Conservation (phyloP, 2,329 filamentous ascomycete genomes). For the Exophiala aquamarina region DNA sequence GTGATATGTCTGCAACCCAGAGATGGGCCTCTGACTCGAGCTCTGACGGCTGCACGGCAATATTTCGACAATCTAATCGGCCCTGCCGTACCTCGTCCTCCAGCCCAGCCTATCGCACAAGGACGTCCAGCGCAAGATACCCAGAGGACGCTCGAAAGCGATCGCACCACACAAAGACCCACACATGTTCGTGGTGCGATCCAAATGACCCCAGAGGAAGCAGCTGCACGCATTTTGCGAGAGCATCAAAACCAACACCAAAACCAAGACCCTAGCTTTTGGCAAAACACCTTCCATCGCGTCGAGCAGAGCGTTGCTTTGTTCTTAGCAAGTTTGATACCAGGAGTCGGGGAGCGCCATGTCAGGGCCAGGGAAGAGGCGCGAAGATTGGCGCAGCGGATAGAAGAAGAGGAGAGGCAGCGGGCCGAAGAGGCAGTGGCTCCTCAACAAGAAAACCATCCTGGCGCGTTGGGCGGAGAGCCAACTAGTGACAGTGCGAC, state of each 20-base stretch:
- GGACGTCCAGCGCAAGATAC: neutral
- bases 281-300: conserved; percentile 27
- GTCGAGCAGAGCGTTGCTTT: conserved; percentile 59
- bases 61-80: conserved; percentile 45
- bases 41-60: conserved; percentile 41
- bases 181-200: conserved; percentile 20
- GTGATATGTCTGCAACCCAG: conserved; percentile 43
- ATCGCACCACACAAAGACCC: conserved; percentile 7
- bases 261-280: conserved; percentile 14
- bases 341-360: conserved; percentile 62
- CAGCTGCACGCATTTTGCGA: conserved; percentile 26
- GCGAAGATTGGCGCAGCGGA: conserved; percentile 32
- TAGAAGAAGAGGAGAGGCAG: conserved; percentile 25
- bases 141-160: neutral
- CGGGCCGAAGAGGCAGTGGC: conserved; percentile 13
- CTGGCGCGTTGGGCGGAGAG: too few species aligned
- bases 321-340: conserved; percentile 63
- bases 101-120: conserved; percentile 17
- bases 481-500: too few species aligned
- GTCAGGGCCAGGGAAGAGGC: conserved; percentile 57
- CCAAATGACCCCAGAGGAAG: conserved; percentile 26
- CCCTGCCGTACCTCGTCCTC: conserved; percentile 16
- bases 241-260: conserved; percentile 17
- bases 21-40: conserved; percentile 37
- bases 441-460: neutral